Conservation (phyloP, 2,329 filamentous ascomycete genomes). For the Nigrograna mackinnonii region DNA sequence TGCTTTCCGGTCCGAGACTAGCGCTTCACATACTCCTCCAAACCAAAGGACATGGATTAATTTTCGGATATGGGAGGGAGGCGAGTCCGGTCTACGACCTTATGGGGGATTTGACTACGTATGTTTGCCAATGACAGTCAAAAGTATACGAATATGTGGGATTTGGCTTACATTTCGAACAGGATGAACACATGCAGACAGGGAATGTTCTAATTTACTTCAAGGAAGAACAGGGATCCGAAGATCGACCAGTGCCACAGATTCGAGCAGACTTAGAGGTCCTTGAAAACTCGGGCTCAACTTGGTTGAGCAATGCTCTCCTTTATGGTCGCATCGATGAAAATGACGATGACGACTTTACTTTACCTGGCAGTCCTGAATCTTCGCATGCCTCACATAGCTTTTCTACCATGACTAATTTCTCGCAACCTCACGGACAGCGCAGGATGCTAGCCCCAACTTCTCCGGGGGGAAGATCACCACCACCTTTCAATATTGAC, state of each 20-base stretch:
- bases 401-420: conserved; percentile 16
- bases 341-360: conserved; percentile 35
- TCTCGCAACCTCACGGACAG: conserved; percentile 12
- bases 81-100: conserved; percentile 28
- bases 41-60: conserved; percentile 36
- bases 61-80: conserved; percentile 41
- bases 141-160: too few relatives aligned
- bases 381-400: conserved; percentile 16
- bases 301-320: conserved; percentile 40
- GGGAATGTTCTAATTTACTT: conserved; percentile 44
- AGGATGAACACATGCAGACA: conserved; percentile 44
- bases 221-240: conserved; percentile 40
- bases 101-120: conserved; percentile 43
- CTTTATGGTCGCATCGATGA: conserved; percentile 39
- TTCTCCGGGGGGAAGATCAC: conserved; percentile 25
- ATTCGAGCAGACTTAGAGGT: conserved; percentile 38
- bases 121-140: too few relatives aligned
- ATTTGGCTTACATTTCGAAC: too few relatives aligned
- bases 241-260: conserved; percentile 39
- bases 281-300: conserved; percentile 40
- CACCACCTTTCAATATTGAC: conserved; percentile 34
- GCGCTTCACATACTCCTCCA: conserved; percentile 16
- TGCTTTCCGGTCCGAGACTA: conserved; percentile 27
- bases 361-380: conserved; percentile 22
- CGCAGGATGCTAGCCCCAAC: conserved; percentile 29